Percentiles rank a stretch among this genome's conserved stretches.
These are phyloP conservation scores for Penicillium sp. DNA, from an alignment of 2,329 filamentous ascomycete genomes.

Conservation along the genomic window DNA sequence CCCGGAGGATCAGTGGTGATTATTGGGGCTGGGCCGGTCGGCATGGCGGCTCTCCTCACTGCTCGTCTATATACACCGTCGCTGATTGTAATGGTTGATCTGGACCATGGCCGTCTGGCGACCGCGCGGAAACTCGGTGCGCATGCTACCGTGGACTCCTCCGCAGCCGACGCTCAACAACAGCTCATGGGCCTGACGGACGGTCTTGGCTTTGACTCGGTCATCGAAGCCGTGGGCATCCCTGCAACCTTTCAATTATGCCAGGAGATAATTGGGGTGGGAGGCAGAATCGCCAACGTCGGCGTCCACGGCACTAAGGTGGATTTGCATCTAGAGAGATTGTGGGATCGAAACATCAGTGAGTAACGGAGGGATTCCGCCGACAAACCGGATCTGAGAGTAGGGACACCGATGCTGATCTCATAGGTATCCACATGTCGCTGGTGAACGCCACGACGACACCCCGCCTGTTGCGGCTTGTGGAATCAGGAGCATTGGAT, in stretches of 20 bases:
- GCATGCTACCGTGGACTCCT: slow-evolving; percentile 45
- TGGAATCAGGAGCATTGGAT: slow-evolving; percentile 16
- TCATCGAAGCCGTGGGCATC: slow-evolving; percentile 60
- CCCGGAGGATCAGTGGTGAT: slow-evolving; percentile 56
- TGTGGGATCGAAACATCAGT: slow-evolving; percentile 59
- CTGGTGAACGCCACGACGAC: slow-evolving; percentile 24
- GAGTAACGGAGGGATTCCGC: slow-evolving; percentile 22
- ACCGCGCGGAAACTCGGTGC: slow-evolving; percentile 53
- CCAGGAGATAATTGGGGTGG: slow-evolving; percentile 55
- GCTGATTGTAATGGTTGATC: slow-evolving; percentile 54
- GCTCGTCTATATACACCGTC: slow-evolving; percentile 56
- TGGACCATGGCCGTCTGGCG: slow-evolving; percentile 49
- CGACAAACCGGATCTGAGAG: not conserved
- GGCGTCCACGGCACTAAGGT: slow-evolving; percentile 59
- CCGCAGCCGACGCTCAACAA: slow-evolving; percentile 36
- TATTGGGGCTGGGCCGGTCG: slow-evolving; percentile 58
- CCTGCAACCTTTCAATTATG: slow-evolving; percentile 55
- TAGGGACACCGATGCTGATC: slow-evolving; percentile 36
- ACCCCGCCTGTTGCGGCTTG: slow-evolving; percentile 14
- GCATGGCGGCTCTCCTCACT: slow-evolving; percentile 56
- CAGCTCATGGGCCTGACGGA: slow-evolving; percentile 48
- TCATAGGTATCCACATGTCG: slow-evolving; percentile 28
- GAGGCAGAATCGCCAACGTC: slow-evolving; percentile 58
- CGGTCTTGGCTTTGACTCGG: slow-evolving; percentile 56
- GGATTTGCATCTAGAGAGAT: slow-evolving; percentile 52